phyloP scores from a whole-genome alignment of 108 stramenopile genomes.

The Aurantiochytrium sp. region DNA sequence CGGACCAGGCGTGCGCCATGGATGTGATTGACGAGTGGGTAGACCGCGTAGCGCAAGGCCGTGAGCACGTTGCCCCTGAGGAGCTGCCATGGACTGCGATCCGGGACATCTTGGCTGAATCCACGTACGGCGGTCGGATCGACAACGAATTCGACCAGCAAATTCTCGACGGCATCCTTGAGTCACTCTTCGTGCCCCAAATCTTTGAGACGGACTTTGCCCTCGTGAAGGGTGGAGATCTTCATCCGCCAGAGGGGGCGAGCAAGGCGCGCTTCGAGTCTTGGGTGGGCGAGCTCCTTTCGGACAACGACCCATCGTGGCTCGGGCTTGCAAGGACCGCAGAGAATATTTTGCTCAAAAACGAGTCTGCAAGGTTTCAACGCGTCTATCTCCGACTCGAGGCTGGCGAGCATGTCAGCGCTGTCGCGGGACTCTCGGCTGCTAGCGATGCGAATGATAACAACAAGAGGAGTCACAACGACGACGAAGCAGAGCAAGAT shows the following conservation, averaged over 20 bases:
- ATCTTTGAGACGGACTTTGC: neutral
- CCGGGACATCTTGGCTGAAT: slow-evolving; percentile 34
- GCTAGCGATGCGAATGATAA: too few species aligned
- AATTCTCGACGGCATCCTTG: neutral
- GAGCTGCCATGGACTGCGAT: slow-evolving; percentile 50
- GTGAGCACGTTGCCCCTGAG: slow-evolving; percentile 37
- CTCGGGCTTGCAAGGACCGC: slow-evolving; percentile 24
- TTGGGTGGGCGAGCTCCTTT: slow-evolving; percentile 17
- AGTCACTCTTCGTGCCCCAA: neutral
- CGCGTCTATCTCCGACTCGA: neutral
- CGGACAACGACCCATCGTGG: slow-evolving; percentile 24
- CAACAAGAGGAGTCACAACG: too few species aligned
- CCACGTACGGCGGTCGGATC: slow-evolving; percentile 50
- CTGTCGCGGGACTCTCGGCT: too few species aligned
- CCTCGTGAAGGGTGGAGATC: neutral
- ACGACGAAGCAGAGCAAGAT: too few species aligned
- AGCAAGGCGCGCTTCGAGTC: slow-evolving; percentile 5
- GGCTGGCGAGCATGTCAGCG: neutral
- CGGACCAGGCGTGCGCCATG: slow-evolving; percentile 81
- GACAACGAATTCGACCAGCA: neutral
- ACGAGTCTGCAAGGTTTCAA: neutral
- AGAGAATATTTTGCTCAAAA: slow-evolving; percentile 2
- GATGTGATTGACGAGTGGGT: slow-evolving; percentile 49
- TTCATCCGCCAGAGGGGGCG: neutral
- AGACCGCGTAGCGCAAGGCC: neutral